A percentile compares a stretch with the other conserved stretches of the same genome.
Evolutionary conservation across 2,329 filamentous ascomycete species (phyloP).

Genomic region (Geosmithia flava): DNA sequence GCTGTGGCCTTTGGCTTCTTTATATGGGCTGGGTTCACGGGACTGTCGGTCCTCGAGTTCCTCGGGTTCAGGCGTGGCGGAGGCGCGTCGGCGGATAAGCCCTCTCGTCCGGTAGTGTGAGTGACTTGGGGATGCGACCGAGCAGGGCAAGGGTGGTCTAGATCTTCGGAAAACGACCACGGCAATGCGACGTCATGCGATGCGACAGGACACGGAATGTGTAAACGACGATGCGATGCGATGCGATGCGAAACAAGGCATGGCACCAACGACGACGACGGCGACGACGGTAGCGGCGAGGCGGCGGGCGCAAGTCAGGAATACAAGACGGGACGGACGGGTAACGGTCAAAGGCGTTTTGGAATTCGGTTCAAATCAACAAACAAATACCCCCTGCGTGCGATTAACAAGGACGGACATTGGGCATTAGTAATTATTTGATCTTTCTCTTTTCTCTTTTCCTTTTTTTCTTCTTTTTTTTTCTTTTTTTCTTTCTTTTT

Average conservation of each 20-base stretch:
- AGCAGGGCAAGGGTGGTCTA: not conserved
- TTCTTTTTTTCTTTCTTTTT: not conserved
- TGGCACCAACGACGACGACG: not conserved
- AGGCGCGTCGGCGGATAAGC: constrained; percentile 8
- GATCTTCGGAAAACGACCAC: not conserved
- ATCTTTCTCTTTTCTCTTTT: not conserved
- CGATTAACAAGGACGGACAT: not conserved
- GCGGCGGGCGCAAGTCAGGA: not conserved
- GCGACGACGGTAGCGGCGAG: not conserved
- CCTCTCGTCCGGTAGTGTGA: not conserved
- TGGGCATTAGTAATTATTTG: not conserved
- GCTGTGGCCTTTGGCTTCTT: constrained; percentile 56
- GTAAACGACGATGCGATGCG: not conserved
- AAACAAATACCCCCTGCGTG: not conserved
- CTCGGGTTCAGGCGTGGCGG: constrained; percentile 27
- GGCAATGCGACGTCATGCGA: not conserved
- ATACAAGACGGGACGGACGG: not conserved
- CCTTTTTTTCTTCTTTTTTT: not conserved
- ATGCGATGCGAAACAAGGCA: no score
- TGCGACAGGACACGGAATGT: not conserved
- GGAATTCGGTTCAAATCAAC: not conserved
- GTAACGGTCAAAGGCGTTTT: not conserved
- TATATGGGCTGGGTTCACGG: constrained; percentile 40
- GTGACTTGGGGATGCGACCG: not conserved
- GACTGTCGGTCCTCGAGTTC: constrained; percentile 32